A percentile compares a stretch with the other conserved stretches of the same genome.
These are phyloP conservation scores for Solanum clarkiae DNA, from an alignment of 257 asterid genomes.

Conservation along the genomic window DNA sequence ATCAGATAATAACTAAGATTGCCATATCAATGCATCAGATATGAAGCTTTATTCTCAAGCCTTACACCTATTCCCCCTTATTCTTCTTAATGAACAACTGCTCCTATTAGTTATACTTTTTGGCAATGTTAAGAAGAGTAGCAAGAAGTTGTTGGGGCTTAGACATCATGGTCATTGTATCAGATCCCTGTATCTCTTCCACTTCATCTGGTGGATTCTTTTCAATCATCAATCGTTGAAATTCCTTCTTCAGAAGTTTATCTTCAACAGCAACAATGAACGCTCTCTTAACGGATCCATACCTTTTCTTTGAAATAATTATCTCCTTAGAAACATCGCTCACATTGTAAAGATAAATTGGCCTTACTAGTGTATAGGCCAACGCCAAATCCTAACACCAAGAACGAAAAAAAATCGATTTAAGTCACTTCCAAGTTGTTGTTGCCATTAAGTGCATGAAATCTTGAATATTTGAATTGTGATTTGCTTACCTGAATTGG, in stretches of 20 bases:
- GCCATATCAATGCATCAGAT: neutral
- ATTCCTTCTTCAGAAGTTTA: neutral
- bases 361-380: conserved; percentile 11
- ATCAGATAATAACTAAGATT: neutral
- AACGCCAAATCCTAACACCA: conserved; percentile 16
- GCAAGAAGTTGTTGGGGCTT: conserved; percentile 11
- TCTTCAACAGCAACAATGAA: conserved; percentile 11
- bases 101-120: neutral
- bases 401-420: neutral
- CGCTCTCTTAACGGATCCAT: conserved; percentile 14
- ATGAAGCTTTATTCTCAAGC: neutral
- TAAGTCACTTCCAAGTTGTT: neutral
- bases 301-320: neutral
- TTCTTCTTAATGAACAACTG: neutral
- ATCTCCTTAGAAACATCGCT: conserved; percentile 4
- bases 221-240: conserved; percentile 14
- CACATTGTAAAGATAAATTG: neutral
- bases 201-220: conserved; percentile 27
- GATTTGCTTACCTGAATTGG: neutral
- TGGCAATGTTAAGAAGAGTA: conserved; percentile 1
- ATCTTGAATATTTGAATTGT: neutral
- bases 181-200: conserved; percentile 12
- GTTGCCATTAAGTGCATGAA: neutral
- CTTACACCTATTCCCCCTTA: neutral
- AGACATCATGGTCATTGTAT: conserved; percentile 24